A percentile compares a stretch with the other conserved stretches of the same genome.
Evolutionary conservation across 108 stramenopile genomes (phyloP).

Genomic region (Thalassiosira profunda): DNA sequence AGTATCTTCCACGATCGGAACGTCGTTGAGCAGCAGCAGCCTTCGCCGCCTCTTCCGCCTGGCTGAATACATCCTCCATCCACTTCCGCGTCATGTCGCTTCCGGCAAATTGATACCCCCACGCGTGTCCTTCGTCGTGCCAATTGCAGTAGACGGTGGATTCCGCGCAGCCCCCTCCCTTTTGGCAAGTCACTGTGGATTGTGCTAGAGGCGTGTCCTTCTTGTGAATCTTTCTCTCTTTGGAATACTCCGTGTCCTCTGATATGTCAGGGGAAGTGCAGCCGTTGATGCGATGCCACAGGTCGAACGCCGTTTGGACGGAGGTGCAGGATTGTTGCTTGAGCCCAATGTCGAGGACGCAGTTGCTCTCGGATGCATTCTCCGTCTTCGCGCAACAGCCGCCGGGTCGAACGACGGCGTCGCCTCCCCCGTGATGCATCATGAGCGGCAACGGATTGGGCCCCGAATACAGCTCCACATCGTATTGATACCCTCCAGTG

Average conservation of each 20-base stretch:
- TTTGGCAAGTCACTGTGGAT: conserved; percentile 3
- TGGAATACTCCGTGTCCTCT: neutral
- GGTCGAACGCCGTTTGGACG: conserved; percentile 27
- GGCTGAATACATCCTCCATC: conserved; percentile 29
- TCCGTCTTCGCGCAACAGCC: conserved; percentile 20
- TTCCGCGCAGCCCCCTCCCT: conserved; percentile 22
- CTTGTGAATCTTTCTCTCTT: neutral
- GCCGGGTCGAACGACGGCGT: conserved; percentile 31
- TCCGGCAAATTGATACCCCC: conserved; percentile 32
- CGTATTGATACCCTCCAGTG: conserved; percentile 47
- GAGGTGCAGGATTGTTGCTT: conserved; percentile 26
- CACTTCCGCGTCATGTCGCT: conserved; percentile 16
- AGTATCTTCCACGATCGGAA: too few relatives aligned
- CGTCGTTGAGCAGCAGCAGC: neutral
- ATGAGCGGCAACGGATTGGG: conserved; percentile 28
- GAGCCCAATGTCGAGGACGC: conserved; percentile 28
- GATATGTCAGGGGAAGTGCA: conserved; percentile 7
- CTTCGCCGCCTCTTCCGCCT: neutral
- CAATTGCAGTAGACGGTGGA: conserved; percentile 39
- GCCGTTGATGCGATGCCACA: conserved; percentile 35
- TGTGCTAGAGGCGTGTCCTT: too few relatives aligned
- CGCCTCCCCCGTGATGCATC: conserved; percentile 40
- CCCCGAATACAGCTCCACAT: conserved; percentile 7
- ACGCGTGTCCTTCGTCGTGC: conserved; percentile 38
- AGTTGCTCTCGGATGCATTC: conserved; percentile 16